Evolutionary conservation across 768 basidiomycete species (phyloP), one percentile per base, ranked within the genome.

Genomic region (Leccinum broughii): DNA sequence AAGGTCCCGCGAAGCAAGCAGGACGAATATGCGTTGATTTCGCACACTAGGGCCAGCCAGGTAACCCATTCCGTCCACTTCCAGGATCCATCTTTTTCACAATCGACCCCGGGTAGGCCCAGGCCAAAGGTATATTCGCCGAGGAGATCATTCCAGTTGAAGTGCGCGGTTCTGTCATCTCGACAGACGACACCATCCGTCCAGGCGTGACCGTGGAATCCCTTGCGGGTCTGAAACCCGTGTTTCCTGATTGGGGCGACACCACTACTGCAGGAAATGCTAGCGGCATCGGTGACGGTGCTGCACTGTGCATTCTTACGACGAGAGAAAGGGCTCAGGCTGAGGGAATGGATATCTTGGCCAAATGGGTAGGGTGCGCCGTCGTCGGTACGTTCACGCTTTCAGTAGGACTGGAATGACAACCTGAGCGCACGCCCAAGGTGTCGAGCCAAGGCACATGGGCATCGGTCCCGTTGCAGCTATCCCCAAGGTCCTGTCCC

Each of bases 281-380:
- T 0, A 92, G 91, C 62, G 91, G 91, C 10, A 79, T 98, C 15
- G 95, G 95, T 2, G 96, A 99, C 69, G 96, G 97, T 41, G 96
- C 93, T 14, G 95, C 91, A 1, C 71, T 95, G 13, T 87, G 89
- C 57, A 81, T 97, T 51, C 74, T 97, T 63, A 92, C 91, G 3
- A 88, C 91, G n/a, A 80, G 95, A 51, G 83, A 82, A 58, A 81
- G 84, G 52, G 95, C 95, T 3, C 81, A 89, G 73, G 79, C 80
- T 62, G 86, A 92, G 56, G 90, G 89, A 20, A 81, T 93, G 81
- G 80, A 86, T 17, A 83, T 97, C 58, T 60, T 96, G 20, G 95
- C 84, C 20, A 96, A 95, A 76, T 95, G 86, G 77, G 86, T 93
- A 32, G 83, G 85, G 44, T 85, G 84, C 54, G 77, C 89, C 4